A percentile compares a stretch with the other conserved stretches of the same genome.
These are phyloP conservation scores for Wolfiporia cocos DNA, from an alignment of 1,284 basidiomycete species.

Conservation along the genomic window DNA sequence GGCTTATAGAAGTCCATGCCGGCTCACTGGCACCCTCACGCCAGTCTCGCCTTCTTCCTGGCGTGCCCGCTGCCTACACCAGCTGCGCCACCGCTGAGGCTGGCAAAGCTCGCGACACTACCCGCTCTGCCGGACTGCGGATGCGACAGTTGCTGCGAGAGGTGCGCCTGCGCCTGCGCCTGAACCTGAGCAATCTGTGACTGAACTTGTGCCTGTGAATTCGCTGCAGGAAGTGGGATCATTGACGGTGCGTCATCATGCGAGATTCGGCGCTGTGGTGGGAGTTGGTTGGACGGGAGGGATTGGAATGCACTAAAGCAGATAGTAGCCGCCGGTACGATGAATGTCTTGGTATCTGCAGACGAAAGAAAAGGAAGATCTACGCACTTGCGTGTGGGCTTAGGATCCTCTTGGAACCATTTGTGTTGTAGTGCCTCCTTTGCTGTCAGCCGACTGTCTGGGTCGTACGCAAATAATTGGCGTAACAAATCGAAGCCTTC, in stretches of 20 bases:
- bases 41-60: slow-evolving; percentile 41
- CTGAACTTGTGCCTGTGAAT: slow-evolving; percentile 28
- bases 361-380: not conserved
- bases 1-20: no score
- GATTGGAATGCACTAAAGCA: slow-evolving; percentile 67
- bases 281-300: slow-evolving; percentile 49
- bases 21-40: slow-evolving; percentile 19
- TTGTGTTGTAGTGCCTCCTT: slow-evolving; percentile 75
- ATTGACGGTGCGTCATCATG: slow-evolving; percentile 77
- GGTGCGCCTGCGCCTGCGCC: slow-evolving; percentile 30
- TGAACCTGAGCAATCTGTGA: slow-evolving; percentile 31
- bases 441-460: slow-evolving; percentile 81
- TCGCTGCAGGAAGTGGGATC: slow-evolving; percentile 50
- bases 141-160: slow-evolving; percentile 24
- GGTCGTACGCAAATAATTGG: slow-evolving; percentile 86
- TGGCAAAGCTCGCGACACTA: slow-evolving; percentile 44
- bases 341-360: slow-evolving; percentile 2
- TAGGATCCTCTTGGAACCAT: slow-evolving; percentile 77
- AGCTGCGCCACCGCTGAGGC: slow-evolving; percentile 39
- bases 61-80: slow-evolving; percentile 28
- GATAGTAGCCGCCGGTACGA: no score
- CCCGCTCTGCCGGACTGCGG: slow-evolving; percentile 43
- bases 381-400: slow-evolving; percentile 67
- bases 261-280: slow-evolving; percentile 68
- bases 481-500: slow-evolving; percentile 82